Evolutionary conservation across 768 basidiomycete species (phyloP).

Genomic region (Pluteus cervinus): DNA sequence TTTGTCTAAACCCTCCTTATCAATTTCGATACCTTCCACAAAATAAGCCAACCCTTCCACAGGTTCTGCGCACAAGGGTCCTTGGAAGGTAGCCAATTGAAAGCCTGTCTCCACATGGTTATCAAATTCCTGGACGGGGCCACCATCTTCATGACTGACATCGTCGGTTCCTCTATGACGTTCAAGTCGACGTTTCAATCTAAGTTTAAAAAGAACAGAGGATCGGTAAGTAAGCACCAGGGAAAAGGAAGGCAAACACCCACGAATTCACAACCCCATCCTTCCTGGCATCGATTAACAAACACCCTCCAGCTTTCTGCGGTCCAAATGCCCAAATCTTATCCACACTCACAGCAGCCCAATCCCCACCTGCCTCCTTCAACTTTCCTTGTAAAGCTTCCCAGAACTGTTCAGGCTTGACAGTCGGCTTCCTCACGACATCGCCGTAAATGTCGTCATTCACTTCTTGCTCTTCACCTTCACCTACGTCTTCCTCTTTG

Average conservation of each 20-base stretch:
- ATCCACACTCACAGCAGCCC: slow-evolving; percentile 66
- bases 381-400: slow-evolving; percentile 55
- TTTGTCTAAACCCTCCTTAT: slow-evolving; percentile 50
- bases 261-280: slow-evolving; percentile 46
- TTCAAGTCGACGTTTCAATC: slow-evolving; percentile 48
- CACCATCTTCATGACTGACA: slow-evolving; percentile 9
- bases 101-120: slow-evolving; percentile 88
- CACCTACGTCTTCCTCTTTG: slow-evolving; percentile 19
- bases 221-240: neutral
- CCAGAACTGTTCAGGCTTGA: slow-evolving; percentile 82
- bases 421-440: slow-evolving; percentile 52
- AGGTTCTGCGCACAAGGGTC: slow-evolving; percentile 93
- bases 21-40: slow-evolving; percentile 68
- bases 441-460: slow-evolving; percentile 50
- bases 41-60: slow-evolving; percentile 91
- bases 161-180: slow-evolving; percentile 29
- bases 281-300: slow-evolving; percentile 72
- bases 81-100: slow-evolving; percentile 90
- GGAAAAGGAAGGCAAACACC: slow-evolving; percentile 21
- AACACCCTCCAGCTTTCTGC: slow-evolving; percentile 76
- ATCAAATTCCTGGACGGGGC: slow-evolving; percentile 57
- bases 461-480: slow-evolving; percentile 31
- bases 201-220: slow-evolving; percentile 19
- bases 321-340: slow-evolving; percentile 92
- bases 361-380: slow-evolving; percentile 74